Percentiles rank a stretch among this genome's conserved stretches.
These are phyloP conservation scores for Suillus fuscotomentosus DNA, from an alignment of 768 basidiomycete genomes.

Conservation along the genomic window DNA sequence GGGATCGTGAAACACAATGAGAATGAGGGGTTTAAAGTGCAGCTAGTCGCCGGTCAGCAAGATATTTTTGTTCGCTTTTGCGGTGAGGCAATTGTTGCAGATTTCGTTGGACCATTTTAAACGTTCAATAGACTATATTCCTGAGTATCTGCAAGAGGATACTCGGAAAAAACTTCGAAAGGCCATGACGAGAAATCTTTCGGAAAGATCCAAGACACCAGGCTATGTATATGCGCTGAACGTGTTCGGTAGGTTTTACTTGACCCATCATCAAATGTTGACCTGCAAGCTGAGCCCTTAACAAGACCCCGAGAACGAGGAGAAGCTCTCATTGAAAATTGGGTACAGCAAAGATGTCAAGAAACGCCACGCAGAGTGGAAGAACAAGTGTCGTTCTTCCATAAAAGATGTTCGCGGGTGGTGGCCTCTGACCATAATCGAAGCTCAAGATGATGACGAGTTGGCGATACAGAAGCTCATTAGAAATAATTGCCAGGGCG, in stretches of 20 bases:
- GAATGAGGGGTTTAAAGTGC: slow-evolving; percentile 54
- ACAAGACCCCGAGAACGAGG: slow-evolving; percentile 30
- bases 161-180: slow-evolving; percentile 54
- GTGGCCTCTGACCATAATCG: slow-evolving; percentile 59
- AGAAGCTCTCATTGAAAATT: slow-evolving; percentile 67
- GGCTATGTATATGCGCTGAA: slow-evolving; percentile 77
- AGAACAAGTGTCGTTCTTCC: slow-evolving; percentile 75
- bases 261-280: background rate
- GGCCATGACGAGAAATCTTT: slow-evolving; percentile 54
- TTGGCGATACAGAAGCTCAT: slow-evolving; percentile 51
- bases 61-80: slow-evolving; percentile 55
- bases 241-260: slow-evolving; percentile 33
- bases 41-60: slow-evolving; percentile 31
- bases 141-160: slow-evolving; percentile 55
- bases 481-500: slow-evolving; percentile 59
- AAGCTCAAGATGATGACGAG: slow-evolving; percentile 32
- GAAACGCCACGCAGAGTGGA: slow-evolving; percentile 76
- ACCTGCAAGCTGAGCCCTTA: background rate
- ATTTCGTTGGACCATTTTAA: background rate
- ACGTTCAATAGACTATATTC: slow-evolving; percentile 61
- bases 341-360: slow-evolving; percentile 72
- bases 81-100: slow-evolving; percentile 35
- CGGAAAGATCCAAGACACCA: slow-evolving; percentile 73
- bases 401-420: slow-evolving; percentile 70
- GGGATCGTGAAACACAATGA: slow-evolving; percentile 35